Conservation (phyloP, 208 protist species). For the Leishmania amazonensis region DNA sequence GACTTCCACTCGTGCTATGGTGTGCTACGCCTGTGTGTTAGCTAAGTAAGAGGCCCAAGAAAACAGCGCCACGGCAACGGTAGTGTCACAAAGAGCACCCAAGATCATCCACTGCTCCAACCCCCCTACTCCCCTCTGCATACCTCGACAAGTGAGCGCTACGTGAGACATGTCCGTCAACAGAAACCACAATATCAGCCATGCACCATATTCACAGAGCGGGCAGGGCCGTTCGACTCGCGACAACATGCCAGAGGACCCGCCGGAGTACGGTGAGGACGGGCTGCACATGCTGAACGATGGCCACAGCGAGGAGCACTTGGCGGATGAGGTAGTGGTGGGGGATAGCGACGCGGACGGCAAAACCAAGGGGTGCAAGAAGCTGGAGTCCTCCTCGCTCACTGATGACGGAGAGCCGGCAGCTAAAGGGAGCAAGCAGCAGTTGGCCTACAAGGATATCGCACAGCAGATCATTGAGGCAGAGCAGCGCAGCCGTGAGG, state of each 20-base stretch:
- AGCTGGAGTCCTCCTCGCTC: background rate
- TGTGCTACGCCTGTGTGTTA: background rate
- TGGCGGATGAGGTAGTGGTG: background rate
- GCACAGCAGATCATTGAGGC: slow-evolving; percentile 29
- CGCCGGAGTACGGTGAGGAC: slow-evolving; percentile 43
- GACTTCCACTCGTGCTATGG: background rate
- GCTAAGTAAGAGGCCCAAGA: background rate
- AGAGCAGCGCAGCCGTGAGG: slow-evolving; percentile 23
- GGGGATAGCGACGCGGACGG: background rate
- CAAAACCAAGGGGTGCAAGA: background rate
- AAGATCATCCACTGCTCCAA: background rate
- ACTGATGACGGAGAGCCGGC: slow-evolving; percentile 8
- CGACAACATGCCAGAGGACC: slow-evolving; percentile 38
- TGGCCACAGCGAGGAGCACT: slow-evolving; percentile 12
- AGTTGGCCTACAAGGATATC: slow-evolving; percentile 5
- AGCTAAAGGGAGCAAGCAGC: background rate
- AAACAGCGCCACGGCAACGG: background rate
- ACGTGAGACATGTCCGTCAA: background rate
- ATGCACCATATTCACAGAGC: background rate
- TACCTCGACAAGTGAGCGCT: background rate
- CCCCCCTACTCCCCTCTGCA: background rate
- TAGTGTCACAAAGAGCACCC: background rate
- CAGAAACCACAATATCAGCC: background rate
- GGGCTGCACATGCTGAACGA: slow-evolving; percentile 37
- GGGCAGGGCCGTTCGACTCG: background rate